A percentile compares a stretch with the other conserved stretches of the same genome.
phyloP scores from a whole-genome alignment of 495 filamentous ascomycete genomes.

The Penicillium tannophilum region DNA sequence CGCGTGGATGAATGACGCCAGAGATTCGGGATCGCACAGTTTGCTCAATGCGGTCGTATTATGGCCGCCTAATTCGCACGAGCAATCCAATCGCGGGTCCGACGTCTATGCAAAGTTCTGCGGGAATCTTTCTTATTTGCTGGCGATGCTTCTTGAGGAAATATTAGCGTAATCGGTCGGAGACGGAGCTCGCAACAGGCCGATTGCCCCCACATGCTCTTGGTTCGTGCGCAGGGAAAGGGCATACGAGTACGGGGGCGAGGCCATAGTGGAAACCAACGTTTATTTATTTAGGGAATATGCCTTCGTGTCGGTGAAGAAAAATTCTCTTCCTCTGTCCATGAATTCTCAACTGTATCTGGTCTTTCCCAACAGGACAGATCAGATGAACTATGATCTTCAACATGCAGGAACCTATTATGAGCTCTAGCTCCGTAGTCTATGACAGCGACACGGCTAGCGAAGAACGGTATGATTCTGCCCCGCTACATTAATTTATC shows the following conservation, averaged over 20 bases:
- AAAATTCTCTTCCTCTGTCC: not conserved
- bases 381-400: constrained; percentile 3
- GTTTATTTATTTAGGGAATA: not conserved
- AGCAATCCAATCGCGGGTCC: not conserved
- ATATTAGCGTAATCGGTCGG: not conserved
- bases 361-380: not conserved
- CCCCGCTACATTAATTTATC: not conserved
- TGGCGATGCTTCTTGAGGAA: not conserved
- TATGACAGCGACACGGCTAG: constrained; percentile 30
- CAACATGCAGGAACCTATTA: not conserved
- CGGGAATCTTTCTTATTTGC: not conserved
- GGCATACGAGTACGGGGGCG: constrained; percentile 9
- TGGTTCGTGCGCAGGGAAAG: constrained; percentile 1
- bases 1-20: not conserved
- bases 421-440: constrained; percentile 18
- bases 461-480: constrained; percentile 27
- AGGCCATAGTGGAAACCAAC: not conserved
- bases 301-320: constrained; percentile 6
- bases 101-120: not conserved
- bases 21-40: not conserved
- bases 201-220: constrained; percentile 2
- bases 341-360: not conserved
- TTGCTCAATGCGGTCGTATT: not conserved
- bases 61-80: not conserved
- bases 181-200: not conserved